A percentile compares a stretch with the other conserved stretches of the same genome.
Evolutionary conservation across 495 filamentous ascomycete species (phyloP).

Genomic region (Lentithecium fluviatile): DNA sequence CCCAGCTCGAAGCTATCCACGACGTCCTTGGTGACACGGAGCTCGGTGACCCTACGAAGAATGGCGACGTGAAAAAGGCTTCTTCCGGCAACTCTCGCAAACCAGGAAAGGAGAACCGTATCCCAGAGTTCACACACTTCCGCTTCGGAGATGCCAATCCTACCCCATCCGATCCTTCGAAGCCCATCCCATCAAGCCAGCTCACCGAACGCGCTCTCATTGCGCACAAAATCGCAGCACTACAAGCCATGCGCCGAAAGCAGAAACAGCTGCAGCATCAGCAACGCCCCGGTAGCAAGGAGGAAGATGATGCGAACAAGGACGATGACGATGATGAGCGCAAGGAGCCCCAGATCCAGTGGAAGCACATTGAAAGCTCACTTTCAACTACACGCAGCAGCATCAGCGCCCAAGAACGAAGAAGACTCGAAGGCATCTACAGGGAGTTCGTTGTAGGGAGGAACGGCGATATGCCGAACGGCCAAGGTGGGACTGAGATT

Average conservation of each 20-base stretch:
- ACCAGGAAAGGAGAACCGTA: slow-evolving; percentile 39
- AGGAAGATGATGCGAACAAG: slow-evolving; percentile 32
- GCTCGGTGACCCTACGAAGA: slow-evolving; percentile 36
- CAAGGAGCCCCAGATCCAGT: slow-evolving; percentile 76
- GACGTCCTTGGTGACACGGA: slow-evolving; percentile 74
- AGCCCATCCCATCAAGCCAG: slow-evolving; percentile 8
- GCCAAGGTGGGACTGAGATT: slow-evolving; percentile 84
- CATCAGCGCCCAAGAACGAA: slow-evolving; percentile 72
- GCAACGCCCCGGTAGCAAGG: slow-evolving; percentile 11
- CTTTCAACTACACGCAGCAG: slow-evolving; percentile 78
- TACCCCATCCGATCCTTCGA: not conserved
- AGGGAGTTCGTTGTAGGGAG: slow-evolving; percentile 85
- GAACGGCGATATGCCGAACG: slow-evolving; percentile 91
- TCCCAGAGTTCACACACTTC: slow-evolving; percentile 73
- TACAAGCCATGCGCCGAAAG: slow-evolving; percentile 66
- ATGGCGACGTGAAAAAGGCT: slow-evolving; percentile 34
- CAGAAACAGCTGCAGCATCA: slow-evolving; percentile 45
- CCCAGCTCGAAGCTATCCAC: slow-evolving; percentile 94
- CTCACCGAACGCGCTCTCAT: slow-evolving; percentile 71
- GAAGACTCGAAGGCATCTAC: slow-evolving; percentile 76
- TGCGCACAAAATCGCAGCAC: slow-evolving; percentile 67
- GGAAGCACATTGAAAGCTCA: slow-evolving; percentile 79
- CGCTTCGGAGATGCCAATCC: slow-evolving; percentile 59
- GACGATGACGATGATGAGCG: slow-evolving; percentile 44
- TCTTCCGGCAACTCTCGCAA: slow-evolving; percentile 31